Percentiles rank a stretch among this genome's conserved stretches.
phyloP scores from a whole-genome alignment of 352 stramenopile genomes.

The Aphanomyces euteiches region DNA sequence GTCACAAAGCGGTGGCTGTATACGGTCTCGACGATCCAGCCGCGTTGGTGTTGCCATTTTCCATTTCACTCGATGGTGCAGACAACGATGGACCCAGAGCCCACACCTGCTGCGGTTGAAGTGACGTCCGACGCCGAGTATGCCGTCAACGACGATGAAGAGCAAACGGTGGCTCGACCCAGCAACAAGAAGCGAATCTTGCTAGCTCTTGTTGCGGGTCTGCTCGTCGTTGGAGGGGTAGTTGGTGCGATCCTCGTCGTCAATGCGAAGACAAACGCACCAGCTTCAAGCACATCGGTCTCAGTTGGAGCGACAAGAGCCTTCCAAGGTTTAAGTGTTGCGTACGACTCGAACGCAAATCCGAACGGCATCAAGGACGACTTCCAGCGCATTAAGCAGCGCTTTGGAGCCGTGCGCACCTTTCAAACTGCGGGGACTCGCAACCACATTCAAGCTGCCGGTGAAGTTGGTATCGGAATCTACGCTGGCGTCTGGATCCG shows the following conservation, averaged over 20 bases:
- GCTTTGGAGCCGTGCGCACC: slow-evolving; percentile 14
- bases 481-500: slow-evolving; percentile 49
- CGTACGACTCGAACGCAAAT: slow-evolving; percentile 23
- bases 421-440: slow-evolving; percentile 15
- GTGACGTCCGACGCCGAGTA: slow-evolving; percentile 3
- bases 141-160: neutral
- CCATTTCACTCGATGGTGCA: neutral
- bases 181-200: neutral
- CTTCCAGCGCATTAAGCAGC: slow-evolving; percentile 22
- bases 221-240: slow-evolving; percentile 12
- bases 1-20: neutral
- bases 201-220: neutral
- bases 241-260: slow-evolving; percentile 8
- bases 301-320: neutral
- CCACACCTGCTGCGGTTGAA: neutral
- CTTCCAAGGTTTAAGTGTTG: slow-evolving; percentile 5
- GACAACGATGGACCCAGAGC: neutral
- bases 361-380: slow-evolving; percentile 7
- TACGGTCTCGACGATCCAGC: neutral
- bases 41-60: neutral
- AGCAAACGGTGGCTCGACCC: neutral
- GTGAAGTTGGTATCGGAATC: slow-evolving; percentile 9
- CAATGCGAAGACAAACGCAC: neutral
- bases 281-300: neutral
- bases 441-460: slow-evolving; percentile 24